A percentile compares a stretch with the other conserved stretches of the same genome.
These are phyloP conservation scores for Emiliania huxleyi DNA, from an alignment of 78 protist species.

Conservation along the genomic window DNA sequence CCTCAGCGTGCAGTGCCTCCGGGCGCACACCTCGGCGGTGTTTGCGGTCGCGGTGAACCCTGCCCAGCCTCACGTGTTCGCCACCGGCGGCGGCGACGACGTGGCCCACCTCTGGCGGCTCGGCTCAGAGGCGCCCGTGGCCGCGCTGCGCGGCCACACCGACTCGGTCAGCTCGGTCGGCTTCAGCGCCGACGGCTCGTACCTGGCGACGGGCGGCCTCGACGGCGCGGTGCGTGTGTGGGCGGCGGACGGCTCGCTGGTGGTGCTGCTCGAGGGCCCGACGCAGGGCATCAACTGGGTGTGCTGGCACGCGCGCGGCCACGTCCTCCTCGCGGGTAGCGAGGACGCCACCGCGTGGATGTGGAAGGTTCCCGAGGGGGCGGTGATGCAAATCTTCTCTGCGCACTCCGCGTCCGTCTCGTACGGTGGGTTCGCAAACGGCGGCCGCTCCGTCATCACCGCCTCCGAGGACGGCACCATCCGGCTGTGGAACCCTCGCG, in stretches of 20 bases:
- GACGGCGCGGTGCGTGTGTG: conserved; percentile 50
- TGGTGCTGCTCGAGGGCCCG: conserved; percentile 30
- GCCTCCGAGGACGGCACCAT: conserved; percentile 27
- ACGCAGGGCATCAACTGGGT: conserved; percentile 30
- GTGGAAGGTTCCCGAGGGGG: conserved; percentile 45
- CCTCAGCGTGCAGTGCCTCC: not conserved
- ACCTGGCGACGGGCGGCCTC: conserved; percentile 37
- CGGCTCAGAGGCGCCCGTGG: not conserved
- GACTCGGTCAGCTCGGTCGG: not conserved
- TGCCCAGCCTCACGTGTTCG: not conserved
- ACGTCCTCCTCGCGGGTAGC: conserved; percentile 29
- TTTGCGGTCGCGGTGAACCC: not conserved
- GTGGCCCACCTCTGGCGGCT: conserved; percentile 3
- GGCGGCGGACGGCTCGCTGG: not conserved
- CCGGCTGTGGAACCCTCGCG: conserved; percentile 13
- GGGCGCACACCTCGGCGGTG: not conserved
- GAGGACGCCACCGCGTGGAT: conserved; percentile 37
- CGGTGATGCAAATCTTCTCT: conserved; percentile 26
- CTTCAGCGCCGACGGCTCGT: conserved; percentile 9
- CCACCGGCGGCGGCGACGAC: conserved; percentile 47
- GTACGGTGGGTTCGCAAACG: not conserved
- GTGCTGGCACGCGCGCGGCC: conserved; percentile 27
- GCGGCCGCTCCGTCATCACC: conserved; percentile 14
- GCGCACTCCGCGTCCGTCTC: conserved; percentile 29
- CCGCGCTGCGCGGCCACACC: not conserved